Conservation (phyloP, 164 flowering plant species). For the Aristolochia californica region DNA sequence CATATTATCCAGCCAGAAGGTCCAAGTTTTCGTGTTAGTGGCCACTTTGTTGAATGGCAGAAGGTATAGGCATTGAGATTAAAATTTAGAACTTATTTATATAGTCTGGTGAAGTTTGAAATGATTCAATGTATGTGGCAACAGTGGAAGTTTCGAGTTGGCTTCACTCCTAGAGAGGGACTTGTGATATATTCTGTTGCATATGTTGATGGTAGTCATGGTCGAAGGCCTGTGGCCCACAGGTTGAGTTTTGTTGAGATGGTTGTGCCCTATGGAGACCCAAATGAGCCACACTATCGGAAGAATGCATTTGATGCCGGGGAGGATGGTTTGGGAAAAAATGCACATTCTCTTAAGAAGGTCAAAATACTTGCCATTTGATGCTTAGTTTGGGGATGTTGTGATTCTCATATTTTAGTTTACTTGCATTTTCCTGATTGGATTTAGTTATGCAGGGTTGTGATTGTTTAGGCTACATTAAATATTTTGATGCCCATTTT, state of each 20-base stretch:
- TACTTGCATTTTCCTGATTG: neutral
- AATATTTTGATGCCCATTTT: slow-evolving; percentile 88
- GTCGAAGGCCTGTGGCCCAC: slow-evolving; percentile 82
- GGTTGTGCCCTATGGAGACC: slow-evolving; percentile 96
- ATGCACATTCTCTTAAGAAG: slow-evolving; percentile 89
- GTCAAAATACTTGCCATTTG: slow-evolving; percentile 17
- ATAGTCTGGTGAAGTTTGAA: neutral
- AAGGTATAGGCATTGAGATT: slow-evolving; percentile 33
- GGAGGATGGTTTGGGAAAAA: slow-evolving; percentile 92
- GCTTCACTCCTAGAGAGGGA: slow-evolving; percentile 85
- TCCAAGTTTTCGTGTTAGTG: slow-evolving; percentile 82
- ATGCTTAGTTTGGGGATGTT: neutral
- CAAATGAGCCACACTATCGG: slow-evolving; percentile 87
- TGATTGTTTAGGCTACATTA: slow-evolving; percentile 82
- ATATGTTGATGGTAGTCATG: slow-evolving; percentile 84
- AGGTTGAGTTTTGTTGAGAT: slow-evolving; percentile 90
- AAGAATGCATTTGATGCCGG: slow-evolving; percentile 98
- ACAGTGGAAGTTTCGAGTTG: slow-evolving; percentile 92
- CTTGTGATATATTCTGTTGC: slow-evolving; percentile 82
- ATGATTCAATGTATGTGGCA: neutral
- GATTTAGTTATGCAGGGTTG: slow-evolving; percentile 51
- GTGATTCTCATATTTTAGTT: neutral
- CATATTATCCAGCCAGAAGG: slow-evolving; percentile 90
- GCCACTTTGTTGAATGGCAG: slow-evolving; percentile 81
- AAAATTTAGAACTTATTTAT: neutral